phyloP scores from a whole-genome alignment of 345 rosid species.

The Ailanthus altissimus region DNA sequence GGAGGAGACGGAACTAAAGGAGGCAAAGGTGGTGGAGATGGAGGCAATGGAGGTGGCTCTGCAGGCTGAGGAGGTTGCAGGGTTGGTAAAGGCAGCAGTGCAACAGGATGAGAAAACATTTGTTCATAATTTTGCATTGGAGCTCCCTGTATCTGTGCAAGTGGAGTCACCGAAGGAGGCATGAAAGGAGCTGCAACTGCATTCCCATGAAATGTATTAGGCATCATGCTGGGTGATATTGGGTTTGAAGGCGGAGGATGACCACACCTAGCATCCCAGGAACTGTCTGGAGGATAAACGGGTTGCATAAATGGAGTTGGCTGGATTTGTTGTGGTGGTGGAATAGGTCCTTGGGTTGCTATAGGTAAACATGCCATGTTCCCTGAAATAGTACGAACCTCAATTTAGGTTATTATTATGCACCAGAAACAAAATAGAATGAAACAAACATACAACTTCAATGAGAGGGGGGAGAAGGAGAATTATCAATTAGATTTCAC shows the following conservation, averaged over 20 bases:
- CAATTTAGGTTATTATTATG: slow-evolving; percentile 39
- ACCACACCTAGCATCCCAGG: slow-evolving; percentile 77
- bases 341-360: slow-evolving; percentile 57
- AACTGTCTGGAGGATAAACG: slow-evolving; percentile 58
- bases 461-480: neutral
- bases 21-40: slow-evolving; percentile 69
- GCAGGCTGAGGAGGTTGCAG: slow-evolving; percentile 50
- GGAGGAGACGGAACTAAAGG: slow-evolving; percentile 90
- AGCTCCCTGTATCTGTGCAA: slow-evolving; percentile 70
- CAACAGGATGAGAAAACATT: slow-evolving; percentile 50
- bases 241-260: slow-evolving; percentile 57
- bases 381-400: slow-evolving; percentile 51
- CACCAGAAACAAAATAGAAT: slow-evolving; percentile 33
- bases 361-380: slow-evolving; percentile 54
- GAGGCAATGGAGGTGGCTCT: slow-evolving; percentile 50
- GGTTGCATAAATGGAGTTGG: slow-evolving; percentile 74
- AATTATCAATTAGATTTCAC: slow-evolving; percentile 1
- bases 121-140: slow-evolving; percentile 66
- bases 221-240: slow-evolving; percentile 50
- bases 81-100: slow-evolving; percentile 47
- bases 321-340: slow-evolving; percentile 68
- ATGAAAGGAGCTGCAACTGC: slow-evolving; percentile 63
- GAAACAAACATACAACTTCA: slow-evolving; percentile 24
- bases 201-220: slow-evolving; percentile 52
- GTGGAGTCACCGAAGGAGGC: slow-evolving; percentile 76